phyloP scores from a whole-genome alignment of 1,284 basidiomycete genomes.

The Tausonia pullulans region DNA sequence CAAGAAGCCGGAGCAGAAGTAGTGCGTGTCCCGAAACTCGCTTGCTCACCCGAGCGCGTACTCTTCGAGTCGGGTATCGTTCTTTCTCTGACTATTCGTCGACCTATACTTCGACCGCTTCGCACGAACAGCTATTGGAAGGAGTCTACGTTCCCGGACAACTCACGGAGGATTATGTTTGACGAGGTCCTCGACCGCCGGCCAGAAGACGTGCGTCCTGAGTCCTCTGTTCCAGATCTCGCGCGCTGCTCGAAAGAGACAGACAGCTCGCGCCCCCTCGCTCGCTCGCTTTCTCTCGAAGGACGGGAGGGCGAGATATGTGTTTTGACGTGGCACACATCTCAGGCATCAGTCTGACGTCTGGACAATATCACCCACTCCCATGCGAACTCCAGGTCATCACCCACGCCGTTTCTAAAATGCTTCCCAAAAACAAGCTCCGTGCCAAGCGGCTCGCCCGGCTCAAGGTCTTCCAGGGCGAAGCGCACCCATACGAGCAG shows the following conservation, averaged over 20 bases:
- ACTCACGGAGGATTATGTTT: conserved; percentile 80
- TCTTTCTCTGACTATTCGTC: no score
- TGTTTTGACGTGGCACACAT: no score
- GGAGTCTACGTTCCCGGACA: conserved; percentile 89
- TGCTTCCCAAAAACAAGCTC: conserved; percentile 92
- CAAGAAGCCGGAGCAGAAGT: conserved; percentile 71
- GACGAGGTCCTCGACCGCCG: conserved; percentile 67
- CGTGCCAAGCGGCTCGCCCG: conserved; percentile 72
- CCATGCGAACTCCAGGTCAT: conserved; percentile 55
- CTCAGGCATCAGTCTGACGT: not conserved
- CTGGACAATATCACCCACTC: not conserved
- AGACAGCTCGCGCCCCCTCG: not conserved
- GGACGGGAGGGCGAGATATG: no score
- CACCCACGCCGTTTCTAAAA: conserved; percentile 86
- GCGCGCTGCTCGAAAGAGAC: not conserved
- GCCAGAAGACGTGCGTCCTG: conserved; percentile 71
- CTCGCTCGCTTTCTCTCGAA: not conserved
- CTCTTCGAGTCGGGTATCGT: no score
- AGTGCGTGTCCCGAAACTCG: conserved; percentile 27
- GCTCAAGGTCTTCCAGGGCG: conserved; percentile 69
- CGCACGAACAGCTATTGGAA: conserved; percentile 49
- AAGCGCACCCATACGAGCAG: conserved; percentile 31
- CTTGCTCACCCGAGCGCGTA: no score
- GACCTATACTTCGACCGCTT: not conserved
- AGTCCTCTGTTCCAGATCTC: not conserved